These are phyloP conservation scores for Melampsora abietis-canadensis DNA, from an alignment of 1,284 basidiomycete species.

Conservation along the genomic window DNA sequence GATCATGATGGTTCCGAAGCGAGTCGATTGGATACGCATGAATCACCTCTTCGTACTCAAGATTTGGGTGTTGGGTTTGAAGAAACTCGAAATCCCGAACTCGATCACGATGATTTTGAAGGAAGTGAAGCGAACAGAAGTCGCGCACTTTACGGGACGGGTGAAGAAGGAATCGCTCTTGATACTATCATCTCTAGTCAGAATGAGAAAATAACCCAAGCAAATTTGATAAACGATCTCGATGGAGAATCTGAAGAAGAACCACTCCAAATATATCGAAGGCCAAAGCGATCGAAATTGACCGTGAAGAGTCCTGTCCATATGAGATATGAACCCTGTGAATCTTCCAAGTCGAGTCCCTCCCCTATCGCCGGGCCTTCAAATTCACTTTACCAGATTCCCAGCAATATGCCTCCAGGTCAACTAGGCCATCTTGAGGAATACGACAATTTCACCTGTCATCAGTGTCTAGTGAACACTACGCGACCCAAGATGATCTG, in stretches of 20 bases:
- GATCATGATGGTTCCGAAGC: no score
- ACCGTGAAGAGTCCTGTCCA: not conserved
- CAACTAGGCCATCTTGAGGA: constrained; percentile 24
- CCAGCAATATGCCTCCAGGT: constrained; percentile 18
- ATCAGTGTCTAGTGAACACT: constrained; percentile 6
- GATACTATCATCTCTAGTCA: no score
- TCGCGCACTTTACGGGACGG: no score
- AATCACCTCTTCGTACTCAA: no score
- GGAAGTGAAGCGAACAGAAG: no score
- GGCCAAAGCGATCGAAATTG: constrained; percentile 17
- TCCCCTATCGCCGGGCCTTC: not conserved
- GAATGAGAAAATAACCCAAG: no score
- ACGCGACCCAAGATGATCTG: constrained; percentile 40
- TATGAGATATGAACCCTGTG: not conserved
- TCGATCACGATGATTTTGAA: no score
- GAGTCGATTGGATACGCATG: no score
- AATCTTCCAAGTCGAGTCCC: not conserved
- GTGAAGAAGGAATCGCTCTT: no score
- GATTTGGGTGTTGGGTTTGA: no score
- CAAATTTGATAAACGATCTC: not conserved
- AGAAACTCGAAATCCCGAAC: no score
- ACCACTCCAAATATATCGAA: not conserved
- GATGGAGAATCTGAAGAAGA: not conserved
- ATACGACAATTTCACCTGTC: constrained; percentile 36
- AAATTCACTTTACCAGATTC: not conserved